Base-by-base conservation (phyloP, 2,329 filamentous ascomycete species). In the Elsinoe fawcettii region DNA sequence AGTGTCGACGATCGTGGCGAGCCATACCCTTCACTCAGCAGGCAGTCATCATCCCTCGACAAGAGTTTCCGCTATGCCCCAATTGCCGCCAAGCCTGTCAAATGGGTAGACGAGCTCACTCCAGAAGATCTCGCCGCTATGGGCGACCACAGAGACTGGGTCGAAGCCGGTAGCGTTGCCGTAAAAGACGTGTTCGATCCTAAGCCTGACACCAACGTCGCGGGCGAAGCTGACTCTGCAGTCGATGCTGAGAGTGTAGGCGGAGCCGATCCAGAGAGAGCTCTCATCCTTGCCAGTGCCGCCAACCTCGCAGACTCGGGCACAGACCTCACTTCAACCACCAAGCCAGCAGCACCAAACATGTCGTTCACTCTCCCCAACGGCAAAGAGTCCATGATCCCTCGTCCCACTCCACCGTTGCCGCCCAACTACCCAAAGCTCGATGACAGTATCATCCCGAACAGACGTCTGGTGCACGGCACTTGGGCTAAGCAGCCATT, bases 211-310 rank as follows among this genome's bases (percentile, higher is more conserved):
- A 30, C 27, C 27, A 30, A 30, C 86, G 56, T 85, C 86, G 34
- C 88, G 72, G 1, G 85, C 34, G 34, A 12, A 88, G 71, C 88
- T 88, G 2, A 88, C 74, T 27, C 87, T 70, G 55, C 83, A 82
- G 2, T 85, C 84, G 41, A 88, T 78, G 58, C 88, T 80, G 60
- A 89, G 88, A 12, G 85, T 81, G 73, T 80, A 81, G 60, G 82
- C 79, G 60, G 86, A 77, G 22, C 86, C 86, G 41, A 86, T 12
- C 6, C 34, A 7, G 34, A 5, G 34, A 14, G 14, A 5, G 34
- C 6, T n/a, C 5, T 12, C 34, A 37, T 5, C 27, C 27, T 9
- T 30, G 5, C 9, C 5, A 30, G 27, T 9, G 27, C 5, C 9
- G 27, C 27, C 9, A 30, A 30, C 27, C 27, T 30, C 9, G 27